Evolutionary conservation across 192 early-diverging fungal species (phyloP), one percentile per base, ranked within the genome.

Genomic region (Linderina pennispora): DNA sequence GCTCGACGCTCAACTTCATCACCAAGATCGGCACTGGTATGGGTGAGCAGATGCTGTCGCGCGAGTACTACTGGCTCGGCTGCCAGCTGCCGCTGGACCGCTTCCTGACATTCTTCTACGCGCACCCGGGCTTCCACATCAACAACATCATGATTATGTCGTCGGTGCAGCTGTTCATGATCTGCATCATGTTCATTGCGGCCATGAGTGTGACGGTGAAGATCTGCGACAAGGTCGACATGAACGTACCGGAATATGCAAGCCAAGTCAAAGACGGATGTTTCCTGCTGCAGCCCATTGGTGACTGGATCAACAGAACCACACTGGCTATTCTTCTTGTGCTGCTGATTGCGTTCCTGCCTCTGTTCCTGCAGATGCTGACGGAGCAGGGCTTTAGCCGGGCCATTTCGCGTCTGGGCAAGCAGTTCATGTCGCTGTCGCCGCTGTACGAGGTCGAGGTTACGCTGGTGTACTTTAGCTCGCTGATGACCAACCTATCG

Each of bases 21-120:
- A 87, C 90, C 40, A 92, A 92, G 67, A 90, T 91, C 38, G 87
- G 88, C 37, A 87, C 87, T 7, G 90, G 90, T 48, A 92, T 92
- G 90, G 87, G 86, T 36, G 90, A 92, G 65, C 90, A 92, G 68
- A 89, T 91, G 81, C 58, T 91, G 33, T 91, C 90, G n/a, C 80
- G 90, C 51, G 90, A 92, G 57, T 88, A 92, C 65, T 90, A 92
- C 65, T 88, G 88, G 58, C 73, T 92, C 39, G 89, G 90, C 25
- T 83, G 86, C 17, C 86, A 87, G 45, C 65, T 92, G 28, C 86
- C 89, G 4, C 55, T 91, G 26, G 90, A 92, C 52, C 79, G 88
- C 3, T 87, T 89, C 73, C 61, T 92, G 42, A 92, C 90, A 2
- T 90, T 92, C 65, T 92, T 81, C 62, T 92, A 87, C 55, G 85